phyloP scores from a whole-genome alignment of 2,329 filamentous ascomycete species.

The Bretziella fagacearum region DNA sequence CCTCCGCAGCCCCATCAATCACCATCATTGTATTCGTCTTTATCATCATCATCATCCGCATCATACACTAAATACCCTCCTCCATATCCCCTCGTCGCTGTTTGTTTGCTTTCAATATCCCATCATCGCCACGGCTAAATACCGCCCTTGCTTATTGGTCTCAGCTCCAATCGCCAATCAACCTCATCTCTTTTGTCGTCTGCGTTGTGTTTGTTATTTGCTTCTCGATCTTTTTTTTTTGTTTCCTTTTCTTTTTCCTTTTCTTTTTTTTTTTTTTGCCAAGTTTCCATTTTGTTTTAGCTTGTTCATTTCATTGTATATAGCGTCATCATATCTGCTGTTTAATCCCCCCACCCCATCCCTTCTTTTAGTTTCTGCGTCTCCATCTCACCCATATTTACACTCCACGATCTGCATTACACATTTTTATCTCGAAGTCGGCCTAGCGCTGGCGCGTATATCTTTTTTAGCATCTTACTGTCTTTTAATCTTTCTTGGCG shows the following conservation, averaged over 20 bases:
- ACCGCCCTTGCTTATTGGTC: too few relatives aligned
- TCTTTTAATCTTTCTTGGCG: neutral
- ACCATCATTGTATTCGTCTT: neutral
- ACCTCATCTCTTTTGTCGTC: too few relatives aligned
- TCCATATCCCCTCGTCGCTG: too few relatives aligned
- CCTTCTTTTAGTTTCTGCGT: neutral
- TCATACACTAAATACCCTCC: neutral
- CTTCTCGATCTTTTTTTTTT: conserved; percentile 1
- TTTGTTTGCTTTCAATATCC: too few relatives aligned
- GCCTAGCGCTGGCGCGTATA: neutral
- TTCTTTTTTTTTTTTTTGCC: neutral
- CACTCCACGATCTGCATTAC: too few relatives aligned
- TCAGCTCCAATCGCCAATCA: too few relatives aligned
- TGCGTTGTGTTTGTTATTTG: too few relatives aligned
- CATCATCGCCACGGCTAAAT: too few relatives aligned
- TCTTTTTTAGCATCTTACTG: neutral
- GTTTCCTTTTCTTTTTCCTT: conserved; percentile 2
- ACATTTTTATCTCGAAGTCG: too few relatives aligned
- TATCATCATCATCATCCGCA: conserved; percentile 3
- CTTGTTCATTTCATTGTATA: conserved; percentile 4
- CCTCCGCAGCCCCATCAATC: neutral
- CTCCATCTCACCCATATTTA: neutral
- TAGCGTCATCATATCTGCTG: neutral
- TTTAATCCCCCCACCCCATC: neutral
- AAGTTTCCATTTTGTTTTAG: neutral